phyloP scores from a whole-genome alignment of 1,139 yeast species.

The Hemisphaericaspora xylofermentans region DNA sequence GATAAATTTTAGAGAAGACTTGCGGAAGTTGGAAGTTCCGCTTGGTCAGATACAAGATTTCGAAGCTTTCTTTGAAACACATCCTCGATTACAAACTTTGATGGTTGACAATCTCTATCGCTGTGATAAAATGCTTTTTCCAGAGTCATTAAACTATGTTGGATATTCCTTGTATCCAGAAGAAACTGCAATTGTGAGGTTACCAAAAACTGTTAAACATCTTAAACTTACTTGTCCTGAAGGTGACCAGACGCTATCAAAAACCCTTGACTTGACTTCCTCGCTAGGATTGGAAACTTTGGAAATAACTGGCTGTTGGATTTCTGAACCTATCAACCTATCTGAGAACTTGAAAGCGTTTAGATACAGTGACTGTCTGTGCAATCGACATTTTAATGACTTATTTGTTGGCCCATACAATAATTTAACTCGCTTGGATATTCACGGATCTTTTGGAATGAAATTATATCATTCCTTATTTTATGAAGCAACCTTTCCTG shows the following conservation, averaged over 20 bases:
- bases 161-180: background rate
- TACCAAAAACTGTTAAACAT: conserved; percentile 1
- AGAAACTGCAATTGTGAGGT: background rate
- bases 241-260: background rate
- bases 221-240: background rate
- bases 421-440: conserved; percentile 2
- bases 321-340: background rate
- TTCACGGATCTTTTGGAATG: conserved; percentile 3
- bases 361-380: background rate
- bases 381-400: background rate
- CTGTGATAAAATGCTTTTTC: background rate
- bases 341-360: background rate
- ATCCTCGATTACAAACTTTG: background rate
- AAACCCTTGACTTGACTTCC: background rate
- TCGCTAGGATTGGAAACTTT: conserved; percentile 1
- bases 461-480: conserved; percentile 2
- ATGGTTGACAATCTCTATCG: background rate
- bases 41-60: background rate
- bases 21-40: background rate
- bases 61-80: background rate
- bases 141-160: conserved; percentile 1
- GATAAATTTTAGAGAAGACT: background rate
- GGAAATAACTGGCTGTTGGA: background rate
- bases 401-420: background rate
- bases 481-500: conserved; percentile 2